A percentile compares a stretch with the other conserved stretches of the same genome.
phyloP scores from a whole-genome alignment of 768 basidiomycete genomes.

The Mycena pura region DNA sequence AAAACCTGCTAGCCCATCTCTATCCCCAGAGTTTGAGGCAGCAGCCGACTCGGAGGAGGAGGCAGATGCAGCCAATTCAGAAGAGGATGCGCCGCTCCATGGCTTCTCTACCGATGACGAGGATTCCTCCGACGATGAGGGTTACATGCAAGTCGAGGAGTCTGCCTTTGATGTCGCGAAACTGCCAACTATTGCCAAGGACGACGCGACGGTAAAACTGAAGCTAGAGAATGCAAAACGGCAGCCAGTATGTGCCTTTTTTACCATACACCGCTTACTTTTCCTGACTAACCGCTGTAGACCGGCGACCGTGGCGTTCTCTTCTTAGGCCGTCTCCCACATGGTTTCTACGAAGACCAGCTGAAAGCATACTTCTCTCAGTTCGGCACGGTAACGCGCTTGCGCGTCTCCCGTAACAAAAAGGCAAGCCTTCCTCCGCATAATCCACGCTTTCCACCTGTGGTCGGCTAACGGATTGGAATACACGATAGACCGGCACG shows the following conservation, averaged over 20 bases:
- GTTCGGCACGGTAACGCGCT: conserved; percentile 88
- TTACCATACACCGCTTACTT: neutral
- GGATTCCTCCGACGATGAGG: conserved; percentile 77
- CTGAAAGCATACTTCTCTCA: conserved; percentile 93
- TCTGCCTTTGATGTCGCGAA: conserved; percentile 68
- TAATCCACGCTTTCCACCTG: neutral
- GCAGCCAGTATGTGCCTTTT: conserved; percentile 62
- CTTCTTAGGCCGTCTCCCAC: conserved; percentile 90
- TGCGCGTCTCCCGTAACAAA: conserved; percentile 93
- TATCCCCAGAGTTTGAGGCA: conserved; percentile 11
- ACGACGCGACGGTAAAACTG: conserved; percentile 78
- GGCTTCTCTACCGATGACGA: conserved; percentile 83
- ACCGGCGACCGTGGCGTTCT: conserved; percentile 80
- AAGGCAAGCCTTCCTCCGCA: conserved; percentile 59
- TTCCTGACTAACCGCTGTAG: conserved; percentile 32
- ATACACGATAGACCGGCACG: conserved; percentile 74
- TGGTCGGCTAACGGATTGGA: neutral
- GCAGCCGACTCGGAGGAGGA: conserved; percentile 34
- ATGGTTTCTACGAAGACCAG: conserved; percentile 97
- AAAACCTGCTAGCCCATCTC: neutral
- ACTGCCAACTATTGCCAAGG: conserved; percentile 88
- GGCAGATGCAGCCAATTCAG: too few species aligned
- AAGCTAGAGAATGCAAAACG: conserved; percentile 66
- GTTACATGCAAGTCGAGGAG: conserved; percentile 56
- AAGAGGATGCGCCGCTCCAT: conserved; percentile 58